Evolutionary conservation across 129 eudicot genomes (phyloP).

Genomic region (Glebionis coronaria): DNA sequence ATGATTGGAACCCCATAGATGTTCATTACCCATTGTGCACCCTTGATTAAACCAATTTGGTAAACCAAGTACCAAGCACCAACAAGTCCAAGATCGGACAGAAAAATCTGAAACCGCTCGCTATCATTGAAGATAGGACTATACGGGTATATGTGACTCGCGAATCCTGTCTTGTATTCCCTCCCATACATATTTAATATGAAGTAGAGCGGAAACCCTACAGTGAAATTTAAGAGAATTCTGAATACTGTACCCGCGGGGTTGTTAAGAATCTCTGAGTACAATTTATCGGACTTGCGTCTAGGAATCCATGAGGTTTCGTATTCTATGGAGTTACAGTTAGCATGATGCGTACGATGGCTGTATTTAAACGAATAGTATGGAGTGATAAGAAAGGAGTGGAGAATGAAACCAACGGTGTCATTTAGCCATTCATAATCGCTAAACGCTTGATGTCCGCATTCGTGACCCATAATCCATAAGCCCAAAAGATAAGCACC

Average conservation of each 20-base stretch:
- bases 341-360: constrained; percentile 41
- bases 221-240: constrained; percentile 27
- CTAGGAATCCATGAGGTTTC: constrained; percentile 32
- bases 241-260: constrained; percentile 25
- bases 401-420: constrained; percentile 25
- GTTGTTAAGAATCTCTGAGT: constrained; percentile 22
- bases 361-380: constrained; percentile 39
- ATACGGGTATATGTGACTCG: constrained; percentile 27
- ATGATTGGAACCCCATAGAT: constrained; percentile 30
- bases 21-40: constrained; percentile 18
- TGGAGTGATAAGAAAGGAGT: constrained; percentile 30
- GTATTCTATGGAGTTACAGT: constrained; percentile 36
- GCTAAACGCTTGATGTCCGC: constrained; percentile 35
- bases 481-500: constrained; percentile 26
- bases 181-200: constrained; percentile 43
- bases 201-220: constrained; percentile 49
- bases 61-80: constrained; percentile 18
- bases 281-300: constrained; percentile 23
- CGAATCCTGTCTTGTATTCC: constrained; percentile 23
- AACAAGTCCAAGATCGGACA: constrained; percentile 25
- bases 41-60: constrained; percentile 12
- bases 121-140: constrained; percentile 30
- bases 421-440: constrained; percentile 26
- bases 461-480: constrained; percentile 38
- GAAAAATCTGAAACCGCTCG: constrained; percentile 21